Conservation (phyloP, 441 rosid species). For the Gossypium aridum region DNA sequence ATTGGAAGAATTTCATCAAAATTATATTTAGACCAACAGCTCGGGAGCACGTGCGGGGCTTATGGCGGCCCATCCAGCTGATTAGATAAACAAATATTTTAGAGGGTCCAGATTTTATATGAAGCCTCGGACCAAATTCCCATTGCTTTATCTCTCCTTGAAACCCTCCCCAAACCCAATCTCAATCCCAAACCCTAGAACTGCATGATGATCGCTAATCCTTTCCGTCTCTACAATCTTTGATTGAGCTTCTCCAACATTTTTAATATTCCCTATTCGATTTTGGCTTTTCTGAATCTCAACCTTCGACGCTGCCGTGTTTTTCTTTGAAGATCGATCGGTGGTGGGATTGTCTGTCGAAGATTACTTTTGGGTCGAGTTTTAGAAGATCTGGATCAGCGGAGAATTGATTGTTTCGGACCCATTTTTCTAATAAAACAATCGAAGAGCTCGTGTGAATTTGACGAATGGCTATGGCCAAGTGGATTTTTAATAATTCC, state of each 20-base stretch:
- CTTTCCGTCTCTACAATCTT: background rate
- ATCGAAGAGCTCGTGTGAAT: background rate
- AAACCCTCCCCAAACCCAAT: background rate
- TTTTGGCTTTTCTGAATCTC: background rate
- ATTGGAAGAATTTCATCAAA: no score
- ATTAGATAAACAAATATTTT: background rate
- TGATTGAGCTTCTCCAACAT: background rate
- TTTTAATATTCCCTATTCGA: background rate
- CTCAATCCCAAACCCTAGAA: background rate
- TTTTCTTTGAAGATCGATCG: conserved; percentile 5
- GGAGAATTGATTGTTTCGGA: background rate
- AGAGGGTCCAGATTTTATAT: background rate
- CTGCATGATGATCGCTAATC: background rate
- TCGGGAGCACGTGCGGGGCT: background rate
- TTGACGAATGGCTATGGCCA: background rate
- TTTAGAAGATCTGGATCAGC: background rate
- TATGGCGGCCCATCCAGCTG: background rate
- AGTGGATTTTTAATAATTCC: background rate
- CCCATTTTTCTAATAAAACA: background rate
- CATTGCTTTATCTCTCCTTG: background rate
- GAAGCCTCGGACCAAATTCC: background rate
- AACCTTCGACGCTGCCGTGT: background rate
- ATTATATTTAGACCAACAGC: background rate
- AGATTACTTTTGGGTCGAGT: background rate
- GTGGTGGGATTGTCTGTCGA: background rate